Evolutionary conservation across 2,329 filamentous ascomycete species (phyloP).

Genomic region (Monilinia fructicola): DNA sequence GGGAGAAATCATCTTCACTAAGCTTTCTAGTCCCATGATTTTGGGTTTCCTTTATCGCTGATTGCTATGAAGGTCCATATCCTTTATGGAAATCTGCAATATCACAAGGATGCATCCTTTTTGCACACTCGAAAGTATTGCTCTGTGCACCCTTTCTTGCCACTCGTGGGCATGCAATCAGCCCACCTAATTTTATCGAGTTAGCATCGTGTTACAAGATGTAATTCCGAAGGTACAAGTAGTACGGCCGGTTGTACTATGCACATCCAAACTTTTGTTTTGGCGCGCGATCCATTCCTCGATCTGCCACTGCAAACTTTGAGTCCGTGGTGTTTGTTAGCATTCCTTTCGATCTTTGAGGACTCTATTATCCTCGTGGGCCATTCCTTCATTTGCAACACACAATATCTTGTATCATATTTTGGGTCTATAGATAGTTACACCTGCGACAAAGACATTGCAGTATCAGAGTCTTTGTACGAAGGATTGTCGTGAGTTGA

Average conservation of each 20-base stretch:
- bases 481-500: neutral
- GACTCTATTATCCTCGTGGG: too few relatives aligned
- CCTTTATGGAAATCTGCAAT: neutral
- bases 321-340: neutral
- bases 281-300: neutral
- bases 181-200: constrained; percentile 1
- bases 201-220: neutral
- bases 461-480: neutral
- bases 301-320: neutral
- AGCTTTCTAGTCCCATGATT: neutral
- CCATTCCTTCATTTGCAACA: neutral
- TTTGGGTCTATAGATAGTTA: neutral
- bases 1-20: neutral
- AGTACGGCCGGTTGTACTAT: constrained; percentile 12
- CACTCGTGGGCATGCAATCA: constrained; percentile 1
- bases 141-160: neutral
- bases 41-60: neutral
- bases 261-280: constrained; percentile 7
- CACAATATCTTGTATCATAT: neutral
- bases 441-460: rapidly evolving
- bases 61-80: neutral
- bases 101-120: neutral
- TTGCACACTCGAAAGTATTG: neutral
- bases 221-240: neutral
- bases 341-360: neutral